Percentiles rank a stretch among this genome's conserved stretches.
Conservation (phyloP, 495 filamentous ascomycete genomes). For the Hypoxylon subgilvum region DNA sequence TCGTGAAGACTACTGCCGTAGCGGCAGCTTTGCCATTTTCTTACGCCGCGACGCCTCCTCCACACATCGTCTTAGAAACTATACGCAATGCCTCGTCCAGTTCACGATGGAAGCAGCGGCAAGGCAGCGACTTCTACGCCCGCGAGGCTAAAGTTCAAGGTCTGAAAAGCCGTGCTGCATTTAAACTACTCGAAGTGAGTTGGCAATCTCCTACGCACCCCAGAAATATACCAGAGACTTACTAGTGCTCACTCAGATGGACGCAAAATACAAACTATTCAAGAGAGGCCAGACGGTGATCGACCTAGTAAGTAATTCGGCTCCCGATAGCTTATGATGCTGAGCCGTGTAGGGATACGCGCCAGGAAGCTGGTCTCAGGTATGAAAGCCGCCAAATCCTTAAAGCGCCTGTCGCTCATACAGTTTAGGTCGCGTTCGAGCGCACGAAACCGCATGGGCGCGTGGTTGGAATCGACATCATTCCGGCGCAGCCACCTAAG, state of each 20-base stretch:
- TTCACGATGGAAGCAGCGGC: constrained; percentile 80
- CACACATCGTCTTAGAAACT: constrained; percentile 9
- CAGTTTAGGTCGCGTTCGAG: constrained; percentile 75
- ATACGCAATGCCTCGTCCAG: constrained; percentile 65
- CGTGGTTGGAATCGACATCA: constrained; percentile 89
- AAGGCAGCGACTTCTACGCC: constrained; percentile 71
- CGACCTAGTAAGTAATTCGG: constrained; percentile 68
- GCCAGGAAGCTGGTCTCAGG: constrained; percentile 93
- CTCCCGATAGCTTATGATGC: not conserved
- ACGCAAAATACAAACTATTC: constrained; percentile 81
- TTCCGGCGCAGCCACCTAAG: constrained; percentile 85
- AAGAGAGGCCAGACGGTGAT: constrained; percentile 80
- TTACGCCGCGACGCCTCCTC: not conserved
- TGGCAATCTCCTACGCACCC: not conserved
- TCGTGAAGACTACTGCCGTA: constrained; percentile 14
- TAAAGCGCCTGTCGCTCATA: constrained; percentile 6
- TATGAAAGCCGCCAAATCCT: constrained; percentile 42
- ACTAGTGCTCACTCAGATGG: constrained; percentile 61
- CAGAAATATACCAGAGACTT: not conserved
- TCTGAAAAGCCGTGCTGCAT: constrained; percentile 87
- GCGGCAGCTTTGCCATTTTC: constrained; percentile 4
- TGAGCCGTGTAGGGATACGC: constrained; percentile 74
- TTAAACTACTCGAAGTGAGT: constrained; percentile 81
- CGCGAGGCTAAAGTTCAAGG: constrained; percentile 74
- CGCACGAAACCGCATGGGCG: constrained; percentile 75